A percentile compares a stretch with the other conserved stretches of the same genome.
These are phyloP conservation scores for Vickermania ingenoplastis DNA, from an alignment of 208 protist genomes.

Conservation along the genomic window DNA sequence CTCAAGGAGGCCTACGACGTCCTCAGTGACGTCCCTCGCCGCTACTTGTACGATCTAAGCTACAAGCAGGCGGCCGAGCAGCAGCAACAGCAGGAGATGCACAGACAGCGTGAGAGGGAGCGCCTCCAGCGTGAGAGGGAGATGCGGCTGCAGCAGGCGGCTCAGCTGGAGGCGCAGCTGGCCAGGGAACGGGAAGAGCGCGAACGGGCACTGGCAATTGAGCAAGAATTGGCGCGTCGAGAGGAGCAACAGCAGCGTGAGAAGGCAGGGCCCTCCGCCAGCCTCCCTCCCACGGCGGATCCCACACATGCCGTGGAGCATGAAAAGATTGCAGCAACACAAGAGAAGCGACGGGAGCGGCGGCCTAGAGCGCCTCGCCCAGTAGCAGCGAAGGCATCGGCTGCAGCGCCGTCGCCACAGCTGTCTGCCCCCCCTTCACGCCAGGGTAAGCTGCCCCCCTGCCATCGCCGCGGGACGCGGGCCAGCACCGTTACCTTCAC, in stretches of 20 bases:
- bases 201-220: background rate
- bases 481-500: background rate
- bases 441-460: too few species aligned
- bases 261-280: background rate
- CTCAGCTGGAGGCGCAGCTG: background rate
- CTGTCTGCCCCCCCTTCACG: background rate
- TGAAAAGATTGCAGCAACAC: too few species aligned
- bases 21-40: slow-evolving; percentile 70
- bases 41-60: slow-evolving; percentile 81
- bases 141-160: slow-evolving; percentile 13
- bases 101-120: slow-evolving; percentile 9
- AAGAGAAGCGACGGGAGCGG: background rate
- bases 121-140: slow-evolving; percentile 10
- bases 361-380: background rate
- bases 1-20: slow-evolving; percentile 86
- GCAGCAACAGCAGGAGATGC: slow-evolving; percentile 13
- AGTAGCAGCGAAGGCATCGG: background rate
- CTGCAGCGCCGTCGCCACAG: background rate
- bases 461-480: background rate
- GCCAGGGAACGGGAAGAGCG: background rate
- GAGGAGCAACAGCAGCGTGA: background rate
- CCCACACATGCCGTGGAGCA: too few species aligned
- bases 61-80: slow-evolving; percentile 33
- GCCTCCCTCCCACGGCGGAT: background rate
- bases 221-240: background rate